phyloP scores from a whole-genome alignment of 805 yeast genomes.

The Nematodospora valgi region DNA sequence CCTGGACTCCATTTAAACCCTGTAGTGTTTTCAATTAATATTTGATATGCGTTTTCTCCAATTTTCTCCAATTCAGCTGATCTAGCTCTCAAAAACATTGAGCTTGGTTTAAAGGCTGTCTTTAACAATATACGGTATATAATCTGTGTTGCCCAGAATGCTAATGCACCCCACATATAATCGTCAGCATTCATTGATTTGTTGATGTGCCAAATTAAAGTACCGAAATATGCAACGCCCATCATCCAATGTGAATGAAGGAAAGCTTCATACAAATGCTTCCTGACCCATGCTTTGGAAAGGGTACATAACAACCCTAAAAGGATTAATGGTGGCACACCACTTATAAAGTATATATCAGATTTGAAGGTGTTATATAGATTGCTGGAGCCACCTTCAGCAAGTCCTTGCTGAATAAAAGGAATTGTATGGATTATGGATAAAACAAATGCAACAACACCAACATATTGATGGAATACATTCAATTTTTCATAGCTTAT shows the following conservation, averaged over 20 bases:
- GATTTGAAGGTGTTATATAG: slow-evolving; percentile 14
- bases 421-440: slow-evolving; percentile 51
- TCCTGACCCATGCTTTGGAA: slow-evolving; percentile 40
- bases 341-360: slow-evolving; percentile 29
- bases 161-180: slow-evolving; percentile 50
- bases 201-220: slow-evolving; percentile 44
- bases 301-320: slow-evolving; percentile 41
- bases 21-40: slow-evolving; percentile 31
- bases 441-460: slow-evolving; percentile 40
- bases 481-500: slow-evolving; percentile 55
- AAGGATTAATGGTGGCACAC: slow-evolving; percentile 48
- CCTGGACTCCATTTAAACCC: slow-evolving; percentile 50
- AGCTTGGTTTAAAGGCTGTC: slow-evolving; percentile 44
- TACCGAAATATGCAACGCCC: slow-evolving; percentile 46
- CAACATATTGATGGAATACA: slow-evolving; percentile 47
- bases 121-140: slow-evolving; percentile 44
- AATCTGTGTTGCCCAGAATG: slow-evolving; percentile 49
- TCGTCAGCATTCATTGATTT: slow-evolving; percentile 31
- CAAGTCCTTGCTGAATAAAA: slow-evolving; percentile 39
- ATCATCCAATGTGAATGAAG: slow-evolving; percentile 52
- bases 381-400: slow-evolving; percentile 46
- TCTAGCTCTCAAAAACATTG: slow-evolving; percentile 37
- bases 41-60: slow-evolving; percentile 24
- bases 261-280: slow-evolving; percentile 43
- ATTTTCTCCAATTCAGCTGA: slow-evolving; percentile 27